phyloP scores from a whole-genome alignment of 2,329 filamentous ascomycete species.

The Alternaria novae-zelandiae region DNA sequence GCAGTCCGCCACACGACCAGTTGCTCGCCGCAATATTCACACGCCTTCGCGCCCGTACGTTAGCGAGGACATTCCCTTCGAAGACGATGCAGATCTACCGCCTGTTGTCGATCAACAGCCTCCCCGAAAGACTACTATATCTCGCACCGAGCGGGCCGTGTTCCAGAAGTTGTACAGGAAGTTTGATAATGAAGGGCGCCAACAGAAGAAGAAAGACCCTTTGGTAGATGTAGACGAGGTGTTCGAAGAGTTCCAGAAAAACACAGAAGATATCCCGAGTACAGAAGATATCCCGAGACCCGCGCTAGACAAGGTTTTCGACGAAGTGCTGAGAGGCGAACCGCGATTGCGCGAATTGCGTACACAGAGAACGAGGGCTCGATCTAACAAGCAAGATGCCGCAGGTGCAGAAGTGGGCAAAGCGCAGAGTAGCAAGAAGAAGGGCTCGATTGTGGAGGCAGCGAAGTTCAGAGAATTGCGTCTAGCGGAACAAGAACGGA shows the following conservation, averaged over 20 bases:
- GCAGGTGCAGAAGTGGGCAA: conserved; percentile 7
- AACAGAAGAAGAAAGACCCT: conserved; percentile 20
- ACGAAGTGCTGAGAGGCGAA: conserved; percentile 30
- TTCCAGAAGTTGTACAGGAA: conserved; percentile 46
- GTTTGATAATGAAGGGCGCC: conserved; percentile 26
- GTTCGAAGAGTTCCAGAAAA: conserved; percentile 19
- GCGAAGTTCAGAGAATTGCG: conserved; percentile 19
- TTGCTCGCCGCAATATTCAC: conserved; percentile 28
- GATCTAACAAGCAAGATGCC: neutral
- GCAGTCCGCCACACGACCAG: conserved; percentile 21
- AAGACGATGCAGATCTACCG: conserved; percentile 12
- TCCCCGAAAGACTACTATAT: conserved; percentile 43
- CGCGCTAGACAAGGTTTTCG: conserved; percentile 41
- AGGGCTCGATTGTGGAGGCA: conserved; percentile 12
- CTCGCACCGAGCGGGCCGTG: conserved; percentile 42
- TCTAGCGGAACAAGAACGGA: conserved; percentile 55
- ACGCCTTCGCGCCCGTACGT: conserved; percentile 24
- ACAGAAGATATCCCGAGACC: conserved; percentile 21
- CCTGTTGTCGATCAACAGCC: conserved; percentile 26
- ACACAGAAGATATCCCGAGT: neutral
- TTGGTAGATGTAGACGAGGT: conserved; percentile 34
- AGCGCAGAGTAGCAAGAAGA: conserved; percentile 12
- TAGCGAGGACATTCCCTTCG: conserved; percentile 22
- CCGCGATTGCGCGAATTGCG: conserved; percentile 4
- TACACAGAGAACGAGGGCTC: conserved; percentile 3